Base-by-base conservation (phyloP, 2,329 filamentous ascomycete genomes). In the Elsinoe batatas region DNA sequence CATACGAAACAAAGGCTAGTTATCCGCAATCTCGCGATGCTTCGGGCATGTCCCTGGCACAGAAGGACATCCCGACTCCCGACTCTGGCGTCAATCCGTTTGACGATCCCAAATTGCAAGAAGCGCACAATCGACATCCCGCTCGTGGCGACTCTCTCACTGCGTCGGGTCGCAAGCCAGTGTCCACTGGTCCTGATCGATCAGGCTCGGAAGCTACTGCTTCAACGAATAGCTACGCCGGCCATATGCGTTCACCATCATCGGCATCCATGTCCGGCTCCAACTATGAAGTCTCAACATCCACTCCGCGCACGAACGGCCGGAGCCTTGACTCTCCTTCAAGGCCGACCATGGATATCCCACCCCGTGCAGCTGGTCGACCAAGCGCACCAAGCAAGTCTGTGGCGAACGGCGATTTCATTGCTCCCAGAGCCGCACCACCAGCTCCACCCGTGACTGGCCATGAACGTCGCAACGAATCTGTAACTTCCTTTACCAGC, bases 131-230 rank as follows among this genome's bases (percentile, higher is more conserved):
- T 58, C 65, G 72, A 38, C 53, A 54, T 36, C 80, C 80, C 5
- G 75, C 78, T 56, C 77, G 82, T 58, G 79, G 78, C 18, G 82
- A 86, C 67, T 85, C 82, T 17, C 71, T 83, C 36, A 76, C 67
- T 32, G 64, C 71, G 43, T 57, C 61, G 17, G 58, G 58, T 8
- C 66, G 57, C 54, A 68, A 56, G 62, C 69, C 64, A 3, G 63
- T 67, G 51, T 66, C 68, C 18, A 68, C 69, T 15, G 53, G 20
- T 4, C 53, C 53, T 3, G 53, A 54, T 22, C 36, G 53, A 43
- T 43, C 53, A 8, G 53, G 18, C 3, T 54, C 53, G 6, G 53
- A 54, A 43, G 20, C 13, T 7, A 37, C 37, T 33, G 10, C 53
- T 3, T 17, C 53, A 10, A 32, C 53, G 11, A 20, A 18, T 10